Percentiles rank a stretch among this genome's conserved stretches.
Evolutionary conservation across 257 asterid species (phyloP).

Genomic region (Przewalskia tangutica): DNA sequence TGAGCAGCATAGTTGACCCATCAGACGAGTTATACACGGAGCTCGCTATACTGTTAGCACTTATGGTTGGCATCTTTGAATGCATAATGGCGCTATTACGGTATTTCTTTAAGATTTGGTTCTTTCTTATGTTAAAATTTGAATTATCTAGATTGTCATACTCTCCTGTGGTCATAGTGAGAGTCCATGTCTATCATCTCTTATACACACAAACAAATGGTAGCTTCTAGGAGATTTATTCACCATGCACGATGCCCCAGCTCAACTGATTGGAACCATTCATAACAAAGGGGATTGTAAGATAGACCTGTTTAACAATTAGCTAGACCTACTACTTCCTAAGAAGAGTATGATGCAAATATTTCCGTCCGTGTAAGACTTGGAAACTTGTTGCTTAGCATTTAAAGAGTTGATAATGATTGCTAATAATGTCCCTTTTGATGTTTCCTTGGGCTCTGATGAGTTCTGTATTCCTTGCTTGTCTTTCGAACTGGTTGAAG

Average conservation of each 20-base stretch:
- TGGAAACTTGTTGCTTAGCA: neutral
- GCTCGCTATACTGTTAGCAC: constrained; percentile 88
- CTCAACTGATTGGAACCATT: neutral
- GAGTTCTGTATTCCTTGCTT: neutral
- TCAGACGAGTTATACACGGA: constrained; percentile 83
- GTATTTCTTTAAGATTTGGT: constrained; percentile 30
- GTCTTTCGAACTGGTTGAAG: neutral
- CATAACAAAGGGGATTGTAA: neutral
- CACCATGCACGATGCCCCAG: neutral
- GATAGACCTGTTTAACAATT: neutral
- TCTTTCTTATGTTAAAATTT: constrained; percentile 1
- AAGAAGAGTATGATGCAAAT: neutral
- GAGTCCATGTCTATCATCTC: neutral
- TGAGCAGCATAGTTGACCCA: constrained; percentile 73
- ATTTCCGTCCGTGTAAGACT: neutral
- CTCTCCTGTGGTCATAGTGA: neutral
- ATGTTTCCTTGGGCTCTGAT: neutral
- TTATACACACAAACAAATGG: neutral
- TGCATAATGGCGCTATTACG: constrained; percentile 89
- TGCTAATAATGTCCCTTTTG: neutral
- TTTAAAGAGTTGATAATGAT: neutral
- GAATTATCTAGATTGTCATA: neutral
- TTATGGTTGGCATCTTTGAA: constrained; percentile 92
- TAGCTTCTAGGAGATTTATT: neutral
- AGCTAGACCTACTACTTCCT: neutral